phyloP scores from a whole-genome alignment of 2,329 filamentous ascomycete species.

The Stagonosporopsis chrysanthemi region DNA sequence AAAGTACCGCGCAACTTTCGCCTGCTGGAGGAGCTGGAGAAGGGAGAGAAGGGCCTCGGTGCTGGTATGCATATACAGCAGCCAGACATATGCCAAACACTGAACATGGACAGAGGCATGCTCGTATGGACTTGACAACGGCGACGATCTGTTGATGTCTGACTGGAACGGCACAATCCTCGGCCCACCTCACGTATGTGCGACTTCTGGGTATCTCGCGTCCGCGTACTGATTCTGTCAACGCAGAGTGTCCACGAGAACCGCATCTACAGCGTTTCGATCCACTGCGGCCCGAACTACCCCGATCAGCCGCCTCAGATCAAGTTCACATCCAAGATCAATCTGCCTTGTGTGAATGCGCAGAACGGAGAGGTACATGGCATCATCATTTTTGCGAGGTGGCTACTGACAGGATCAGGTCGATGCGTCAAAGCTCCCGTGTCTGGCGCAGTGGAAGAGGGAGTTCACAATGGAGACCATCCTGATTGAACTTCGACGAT shows the following conservation, averaged over 20 bases:
- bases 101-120: conserved; percentile 74
- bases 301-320: conserved; percentile 89
- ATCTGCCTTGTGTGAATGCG: conserved; percentile 91
- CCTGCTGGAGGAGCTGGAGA: conserved; percentile 95
- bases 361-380: conserved; percentile 72
- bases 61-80: conserved; percentile 66
- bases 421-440: conserved; percentile 82
- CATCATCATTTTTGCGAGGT: background rate
- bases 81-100: conserved; percentile 11
- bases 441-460: conserved; percentile 87
- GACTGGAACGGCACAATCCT: conserved; percentile 99
- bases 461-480: conserved; percentile 96
- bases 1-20: conserved; percentile 96
- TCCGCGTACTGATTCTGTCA: background rate
- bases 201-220: background rate
- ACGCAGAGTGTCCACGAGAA: conserved; percentile 92
- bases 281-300: conserved; percentile 90
- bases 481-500: conserved; percentile 86
- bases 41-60: conserved; percentile 96
- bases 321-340: conserved; percentile 92
- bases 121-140: conserved; percentile 93
- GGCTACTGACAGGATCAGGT: conserved; percentile 61
- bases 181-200: conserved; percentile 88
- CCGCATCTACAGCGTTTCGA: conserved; percentile 97
- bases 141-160: conserved; percentile 94